phyloP scores from a whole-genome alignment of 2,329 filamentous ascomycete genomes.

The Claviceps sp. region DNA sequence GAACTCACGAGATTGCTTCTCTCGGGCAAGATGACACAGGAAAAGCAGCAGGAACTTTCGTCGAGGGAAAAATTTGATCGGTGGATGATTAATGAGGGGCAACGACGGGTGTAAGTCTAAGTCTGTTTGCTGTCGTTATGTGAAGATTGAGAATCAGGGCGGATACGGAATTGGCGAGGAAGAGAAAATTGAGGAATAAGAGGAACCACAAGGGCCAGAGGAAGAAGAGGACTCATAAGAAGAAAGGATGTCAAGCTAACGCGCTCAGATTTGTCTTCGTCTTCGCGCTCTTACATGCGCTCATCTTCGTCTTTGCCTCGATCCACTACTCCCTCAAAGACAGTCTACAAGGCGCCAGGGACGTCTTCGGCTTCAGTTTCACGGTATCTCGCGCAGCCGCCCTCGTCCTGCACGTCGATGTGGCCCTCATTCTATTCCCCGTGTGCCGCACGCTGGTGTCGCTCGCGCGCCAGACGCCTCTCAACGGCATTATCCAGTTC shows the following conservation, averaged over 20 bases:
- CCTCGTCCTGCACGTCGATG: constrained; percentile 67
- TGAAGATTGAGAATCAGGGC: too few species aligned
- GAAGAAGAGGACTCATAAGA: too few species aligned
- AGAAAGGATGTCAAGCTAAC: too few species aligned
- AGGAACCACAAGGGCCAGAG: too few species aligned
- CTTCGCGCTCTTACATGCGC: constrained; percentile 58
- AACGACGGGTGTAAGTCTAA: constrained; percentile 61
- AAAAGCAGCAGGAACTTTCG: constrained; percentile 54
- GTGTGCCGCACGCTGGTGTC: constrained; percentile 79
- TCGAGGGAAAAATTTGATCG: constrained; percentile 61
- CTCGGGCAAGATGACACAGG: constrained; percentile 68
- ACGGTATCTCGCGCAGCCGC: constrained; percentile 65
- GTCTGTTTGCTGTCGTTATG: constrained; percentile 18
- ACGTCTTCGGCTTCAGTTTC: constrained; percentile 62
- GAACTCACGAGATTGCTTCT: constrained; percentile 71
- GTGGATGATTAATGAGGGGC: constrained; percentile 86
- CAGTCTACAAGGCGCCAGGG: constrained; percentile 50
- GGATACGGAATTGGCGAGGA: too few species aligned
- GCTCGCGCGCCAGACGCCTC: constrained; percentile 62
- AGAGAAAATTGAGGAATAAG: too few species aligned
- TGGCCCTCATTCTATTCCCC: constrained; percentile 66
- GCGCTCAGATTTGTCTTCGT: constrained; percentile 54
- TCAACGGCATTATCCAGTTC: constrained; percentile 79
- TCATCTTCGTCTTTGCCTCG: constrained; percentile 70
- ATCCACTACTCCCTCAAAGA: constrained; percentile 71